Conservation (phyloP, 441 rosid genomes). For the Daphne laureola region DNA sequence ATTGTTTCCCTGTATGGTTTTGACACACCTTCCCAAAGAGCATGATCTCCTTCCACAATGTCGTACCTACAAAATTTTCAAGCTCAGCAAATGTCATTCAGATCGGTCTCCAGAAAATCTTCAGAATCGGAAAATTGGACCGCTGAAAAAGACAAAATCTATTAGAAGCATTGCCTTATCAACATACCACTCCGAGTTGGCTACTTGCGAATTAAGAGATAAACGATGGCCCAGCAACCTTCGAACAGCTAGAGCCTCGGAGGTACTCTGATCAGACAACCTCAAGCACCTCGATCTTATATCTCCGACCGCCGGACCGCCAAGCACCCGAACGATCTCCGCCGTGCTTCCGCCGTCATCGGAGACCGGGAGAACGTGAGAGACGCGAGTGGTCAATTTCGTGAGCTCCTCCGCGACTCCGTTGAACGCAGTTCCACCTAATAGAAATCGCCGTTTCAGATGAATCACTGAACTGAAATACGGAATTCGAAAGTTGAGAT, state of each 20-base stretch:
- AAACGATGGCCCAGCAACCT: slow-evolving; percentile 86
- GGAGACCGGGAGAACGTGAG: slow-evolving; percentile 93
- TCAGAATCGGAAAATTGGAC: not conserved
- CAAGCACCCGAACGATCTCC: slow-evolving; percentile 91
- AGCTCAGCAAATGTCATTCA: slow-evolving; percentile 28
- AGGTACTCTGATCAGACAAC: slow-evolving; percentile 73
- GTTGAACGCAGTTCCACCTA: slow-evolving; percentile 91
- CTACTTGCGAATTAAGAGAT: slow-evolving; percentile 43
- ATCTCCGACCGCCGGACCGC: slow-evolving; percentile 98
- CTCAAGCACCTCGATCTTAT: slow-evolving; percentile 93
- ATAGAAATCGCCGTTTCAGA: not conserved
- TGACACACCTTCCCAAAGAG: slow-evolving; percentile 81
- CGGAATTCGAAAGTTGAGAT: too few relatives aligned
- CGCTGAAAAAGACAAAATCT: not conserved
- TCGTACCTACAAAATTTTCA: slow-evolving; percentile 62
- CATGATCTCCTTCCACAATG: slow-evolving; percentile 69
- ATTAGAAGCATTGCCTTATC: not conserved
- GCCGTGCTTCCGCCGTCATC: slow-evolving; percentile 98
- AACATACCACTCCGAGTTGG: slow-evolving; percentile 80
- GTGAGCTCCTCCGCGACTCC: slow-evolving; percentile 95
- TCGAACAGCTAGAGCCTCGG: slow-evolving; percentile 92
- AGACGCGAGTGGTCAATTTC: slow-evolving; percentile 71
- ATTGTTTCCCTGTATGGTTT: slow-evolving; percentile 89
- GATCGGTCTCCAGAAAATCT: slow-evolving; percentile 16
- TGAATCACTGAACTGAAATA: not conserved